phyloP scores from a whole-genome alignment of 352 stramenopile species.

The Phytophthora quininea region DNA sequence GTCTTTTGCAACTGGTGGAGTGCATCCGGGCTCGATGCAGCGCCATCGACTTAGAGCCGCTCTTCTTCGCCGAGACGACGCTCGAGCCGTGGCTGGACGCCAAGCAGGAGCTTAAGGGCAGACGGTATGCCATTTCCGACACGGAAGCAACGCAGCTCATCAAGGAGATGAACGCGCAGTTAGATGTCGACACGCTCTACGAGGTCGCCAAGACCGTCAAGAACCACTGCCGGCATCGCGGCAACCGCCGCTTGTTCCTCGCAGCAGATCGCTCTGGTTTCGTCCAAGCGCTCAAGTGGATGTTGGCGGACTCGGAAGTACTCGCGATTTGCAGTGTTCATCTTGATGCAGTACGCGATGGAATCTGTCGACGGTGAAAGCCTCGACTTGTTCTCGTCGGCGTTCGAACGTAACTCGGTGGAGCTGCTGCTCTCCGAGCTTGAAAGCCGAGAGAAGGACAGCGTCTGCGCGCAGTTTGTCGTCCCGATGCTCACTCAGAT shows the following conservation, averaged over 20 bases:
- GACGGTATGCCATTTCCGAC: constrained; percentile 61
- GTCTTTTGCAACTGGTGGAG: constrained; percentile 62
- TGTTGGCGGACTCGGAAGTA: constrained; percentile 63
- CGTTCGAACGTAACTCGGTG: constrained; percentile 69
- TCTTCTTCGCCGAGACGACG: constrained; percentile 56
- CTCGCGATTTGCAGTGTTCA: constrained; percentile 69
- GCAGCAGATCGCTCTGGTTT: constrained; percentile 47
- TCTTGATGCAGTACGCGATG: constrained; percentile 62
- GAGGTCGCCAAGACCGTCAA: constrained; percentile 71
- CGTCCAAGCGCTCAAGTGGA: constrained; percentile 64
- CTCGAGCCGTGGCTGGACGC: constrained; percentile 67
- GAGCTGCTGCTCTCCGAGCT: constrained; percentile 48
- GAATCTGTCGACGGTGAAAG: constrained; percentile 39
- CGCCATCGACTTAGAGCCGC: constrained; percentile 62
- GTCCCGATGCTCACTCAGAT: constrained; percentile 59
- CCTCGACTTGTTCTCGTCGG: constrained; percentile 53
- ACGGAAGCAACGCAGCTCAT: constrained; percentile 53
- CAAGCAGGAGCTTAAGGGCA: constrained; percentile 50
- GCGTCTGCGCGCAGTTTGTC: constrained; percentile 47
- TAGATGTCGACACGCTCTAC: constrained; percentile 66
- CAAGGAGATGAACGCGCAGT: constrained; percentile 63
- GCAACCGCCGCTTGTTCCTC: constrained; percentile 72
- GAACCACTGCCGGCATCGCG: constrained; percentile 71
- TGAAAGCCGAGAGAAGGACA: constrained; percentile 35
- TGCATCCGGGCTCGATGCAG: constrained; percentile 57